A percentile compares a stretch with the other conserved stretches of the same genome.
phyloP scores from a whole-genome alignment of 2,329 filamentous ascomycete species.

The Diplodia corticola region DNA sequence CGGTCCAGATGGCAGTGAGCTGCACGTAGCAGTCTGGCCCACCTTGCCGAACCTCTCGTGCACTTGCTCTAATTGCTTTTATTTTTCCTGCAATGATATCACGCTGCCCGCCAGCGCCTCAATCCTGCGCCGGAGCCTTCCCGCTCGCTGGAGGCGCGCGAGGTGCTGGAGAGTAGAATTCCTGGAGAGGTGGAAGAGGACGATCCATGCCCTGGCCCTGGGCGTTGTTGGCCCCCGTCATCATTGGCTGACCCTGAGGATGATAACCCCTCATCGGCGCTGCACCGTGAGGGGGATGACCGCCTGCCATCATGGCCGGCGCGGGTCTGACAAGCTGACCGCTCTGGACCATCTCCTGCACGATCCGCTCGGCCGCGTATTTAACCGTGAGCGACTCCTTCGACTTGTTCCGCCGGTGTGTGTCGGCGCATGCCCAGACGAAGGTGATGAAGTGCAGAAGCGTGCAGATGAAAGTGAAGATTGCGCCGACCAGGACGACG shows the following conservation, averaged over 20 bases:
- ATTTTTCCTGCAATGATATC: neutral
- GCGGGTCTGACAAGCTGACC: slow-evolving; percentile 11
- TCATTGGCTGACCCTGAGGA: neutral
- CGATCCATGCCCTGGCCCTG: neutral
- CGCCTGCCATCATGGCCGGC: neutral
- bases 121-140: neutral
- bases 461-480: slow-evolving; percentile 36
- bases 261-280: neutral
- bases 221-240: neutral
- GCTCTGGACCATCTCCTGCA: slow-evolving; percentile 8
- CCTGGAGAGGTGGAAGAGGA: neutral
- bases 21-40: no score
- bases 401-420: slow-evolving; percentile 28
- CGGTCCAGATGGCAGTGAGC: neutral
- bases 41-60: neutral
- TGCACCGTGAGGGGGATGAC: neutral
- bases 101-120: neutral
- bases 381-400: neutral
- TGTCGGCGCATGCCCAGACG: slow-evolving; percentile 43
- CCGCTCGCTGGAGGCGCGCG: neutral
- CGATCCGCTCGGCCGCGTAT: slow-evolving; percentile 3
- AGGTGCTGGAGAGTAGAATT: neutral
- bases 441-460: slow-evolving; percentile 39
- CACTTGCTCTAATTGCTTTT: neutral
- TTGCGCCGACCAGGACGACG: slow-evolving; percentile 30